Conservation (phyloP, 2,329 filamentous ascomycete species). For the Diaporthe sp. region DNA sequence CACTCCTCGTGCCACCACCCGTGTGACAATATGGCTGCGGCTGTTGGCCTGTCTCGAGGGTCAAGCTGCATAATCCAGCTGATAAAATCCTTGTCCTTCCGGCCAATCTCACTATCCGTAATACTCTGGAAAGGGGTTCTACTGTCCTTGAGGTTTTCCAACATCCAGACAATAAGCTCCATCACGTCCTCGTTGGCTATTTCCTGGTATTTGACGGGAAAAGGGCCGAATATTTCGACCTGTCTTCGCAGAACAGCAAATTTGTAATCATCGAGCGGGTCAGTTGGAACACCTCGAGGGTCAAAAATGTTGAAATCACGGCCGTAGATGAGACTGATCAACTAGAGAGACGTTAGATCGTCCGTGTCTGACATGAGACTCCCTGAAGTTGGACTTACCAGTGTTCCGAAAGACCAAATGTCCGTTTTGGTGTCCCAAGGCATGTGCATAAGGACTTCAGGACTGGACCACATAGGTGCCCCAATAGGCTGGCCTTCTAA, state of each 20-base stretch:
- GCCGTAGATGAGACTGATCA: slow-evolving; percentile 14
- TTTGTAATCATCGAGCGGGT: slow-evolving; percentile 6
- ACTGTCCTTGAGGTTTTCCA: neutral
- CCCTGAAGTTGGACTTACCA: neutral
- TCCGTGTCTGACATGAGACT: neutral
- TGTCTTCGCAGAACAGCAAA: slow-evolving; percentile 2
- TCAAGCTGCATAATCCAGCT: slow-evolving; percentile 5
- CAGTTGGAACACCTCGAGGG: neutral
- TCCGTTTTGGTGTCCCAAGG: slow-evolving; percentile 16
- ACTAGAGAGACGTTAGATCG: neutral
- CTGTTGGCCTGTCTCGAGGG: slow-evolving; percentile 4
- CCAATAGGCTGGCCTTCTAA: slow-evolving; percentile 3
- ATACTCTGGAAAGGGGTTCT: slow-evolving; percentile 8
- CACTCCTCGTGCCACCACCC: neutral
- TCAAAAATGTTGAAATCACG: slow-evolving; percentile 16
- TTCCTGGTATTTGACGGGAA: slow-evolving; percentile 4
- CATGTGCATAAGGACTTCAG: slow-evolving; percentile 9
- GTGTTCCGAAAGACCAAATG: slow-evolving; percentile 19
- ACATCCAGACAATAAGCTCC: slow-evolving; percentile 9
- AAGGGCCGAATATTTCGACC: slow-evolving; percentile 8
- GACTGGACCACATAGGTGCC: slow-evolving; percentile 6
- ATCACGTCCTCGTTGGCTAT: slow-evolving; percentile 3
- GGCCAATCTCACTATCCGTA: neutral
- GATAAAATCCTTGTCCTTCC: slow-evolving; percentile 1
- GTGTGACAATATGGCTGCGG: slow-evolving; percentile 11